Conservation (phyloP, 2,329 filamentous ascomycete species). For the Neofusicoccum sp. region DNA sequence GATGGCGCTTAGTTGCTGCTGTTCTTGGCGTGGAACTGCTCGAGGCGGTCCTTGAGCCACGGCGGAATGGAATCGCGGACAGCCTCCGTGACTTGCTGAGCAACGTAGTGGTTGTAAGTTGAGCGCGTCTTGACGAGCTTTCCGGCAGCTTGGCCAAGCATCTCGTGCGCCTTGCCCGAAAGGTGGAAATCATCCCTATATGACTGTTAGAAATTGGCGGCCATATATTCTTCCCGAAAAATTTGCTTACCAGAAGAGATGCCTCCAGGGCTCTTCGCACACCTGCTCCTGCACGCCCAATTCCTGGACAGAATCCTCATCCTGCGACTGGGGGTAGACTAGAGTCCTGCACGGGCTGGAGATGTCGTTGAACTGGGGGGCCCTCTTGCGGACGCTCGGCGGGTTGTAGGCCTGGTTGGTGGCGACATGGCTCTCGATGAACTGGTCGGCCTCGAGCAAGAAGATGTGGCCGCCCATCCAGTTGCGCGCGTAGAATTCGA, state of each 20-base stretch:
- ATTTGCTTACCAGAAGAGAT: constrained; percentile 35
- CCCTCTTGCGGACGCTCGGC: constrained; percentile 31
- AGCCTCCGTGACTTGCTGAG: constrained; percentile 11
- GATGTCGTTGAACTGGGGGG: constrained; percentile 34
- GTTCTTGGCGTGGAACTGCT: constrained; percentile 16
- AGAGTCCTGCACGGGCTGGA: constrained; percentile 32
- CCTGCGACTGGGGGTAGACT: constrained; percentile 12
- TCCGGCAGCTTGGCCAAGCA: constrained; percentile 13
- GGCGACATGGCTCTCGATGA: constrained; percentile 35
- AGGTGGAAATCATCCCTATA: constrained; percentile 36
- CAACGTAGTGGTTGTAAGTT: constrained; percentile 18
- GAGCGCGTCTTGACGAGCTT: constrained; percentile 14
- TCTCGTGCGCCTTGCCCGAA: constrained; percentile 31
- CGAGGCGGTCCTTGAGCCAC: constrained; percentile 18
- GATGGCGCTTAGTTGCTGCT: constrained; percentile 12
- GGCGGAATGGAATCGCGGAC: constrained; percentile 17
- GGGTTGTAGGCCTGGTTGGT: constrained; percentile 31
- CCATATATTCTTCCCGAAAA: too few species aligned
- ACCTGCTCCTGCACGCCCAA: constrained; percentile 14
- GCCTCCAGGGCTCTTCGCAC: constrained; percentile 31
- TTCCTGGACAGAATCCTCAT: constrained; percentile 20
- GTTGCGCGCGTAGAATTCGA: constrained; percentile 28
- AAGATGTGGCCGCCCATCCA: constrained; percentile 35
- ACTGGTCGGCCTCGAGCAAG: constrained; percentile 33
- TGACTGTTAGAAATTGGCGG: neutral